Conservation (phyloP, 768 basidiomycete species). For the Tricholoma sp. region DNA sequence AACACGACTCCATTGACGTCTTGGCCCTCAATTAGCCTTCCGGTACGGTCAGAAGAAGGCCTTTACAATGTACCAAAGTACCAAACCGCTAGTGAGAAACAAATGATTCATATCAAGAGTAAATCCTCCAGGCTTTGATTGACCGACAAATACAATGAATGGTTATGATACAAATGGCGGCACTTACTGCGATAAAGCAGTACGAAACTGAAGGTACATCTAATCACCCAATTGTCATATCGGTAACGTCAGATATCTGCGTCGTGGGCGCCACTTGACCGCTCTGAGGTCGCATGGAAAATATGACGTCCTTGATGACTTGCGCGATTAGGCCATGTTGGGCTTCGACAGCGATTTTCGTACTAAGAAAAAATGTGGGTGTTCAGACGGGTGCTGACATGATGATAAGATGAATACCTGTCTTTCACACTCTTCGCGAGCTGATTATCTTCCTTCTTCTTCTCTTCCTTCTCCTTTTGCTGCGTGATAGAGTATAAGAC, state of each 20-base stretch:
- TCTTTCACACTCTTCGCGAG: slow-evolving; percentile 89
- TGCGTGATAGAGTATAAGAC: slow-evolving; percentile 1
- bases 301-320: slow-evolving; percentile 89
- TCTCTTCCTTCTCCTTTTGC: slow-evolving; percentile 57
- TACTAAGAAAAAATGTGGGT: slow-evolving; percentile 38
- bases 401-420: slow-evolving; percentile 43
- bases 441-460: slow-evolving; percentile 86
- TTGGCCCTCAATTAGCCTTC: too few relatives aligned
- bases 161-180: background rate
- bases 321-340: slow-evolving; percentile 94
- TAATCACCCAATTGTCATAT: slow-evolving; percentile 45
- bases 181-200: background rate
- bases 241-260: slow-evolving; percentile 34
- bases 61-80: too few relatives aligned
- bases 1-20: too few relatives aligned
- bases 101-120: too few relatives aligned
- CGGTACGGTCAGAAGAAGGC: too few relatives aligned
- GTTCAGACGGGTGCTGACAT: background rate
- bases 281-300: slow-evolving; percentile 53
- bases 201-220: background rate
- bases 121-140: background rate
- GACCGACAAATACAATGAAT: background rate
- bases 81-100: too few relatives aligned
- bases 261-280: slow-evolving; percentile 12
- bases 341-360: slow-evolving; percentile 84